Percentiles rank a stretch among this genome's conserved stretches.
Evolutionary conservation across 2,329 filamentous ascomycete species (phyloP).

Genomic region (Paracoccidioides lutzii): DNA sequence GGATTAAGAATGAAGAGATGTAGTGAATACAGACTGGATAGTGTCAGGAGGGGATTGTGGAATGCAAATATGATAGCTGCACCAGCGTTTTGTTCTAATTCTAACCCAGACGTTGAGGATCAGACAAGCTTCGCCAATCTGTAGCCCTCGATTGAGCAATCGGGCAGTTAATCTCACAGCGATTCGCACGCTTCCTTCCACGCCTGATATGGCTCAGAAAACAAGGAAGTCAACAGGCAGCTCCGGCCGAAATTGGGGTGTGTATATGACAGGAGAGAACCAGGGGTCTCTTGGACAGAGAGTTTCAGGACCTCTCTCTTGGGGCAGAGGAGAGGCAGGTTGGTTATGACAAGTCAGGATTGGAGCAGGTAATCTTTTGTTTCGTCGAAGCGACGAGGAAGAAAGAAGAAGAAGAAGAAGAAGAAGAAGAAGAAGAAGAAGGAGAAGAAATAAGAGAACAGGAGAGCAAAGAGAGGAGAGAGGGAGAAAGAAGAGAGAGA

Average conservation of each 20-base stretch:
- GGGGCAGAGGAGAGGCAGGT: not conserved
- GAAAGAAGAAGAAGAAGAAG: not conserved
- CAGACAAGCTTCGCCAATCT: too few relatives aligned
- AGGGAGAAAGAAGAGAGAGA: not conserved
- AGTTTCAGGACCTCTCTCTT: not conserved
- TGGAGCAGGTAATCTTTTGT: not conserved
- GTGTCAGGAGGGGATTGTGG: not conserved
- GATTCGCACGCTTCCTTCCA: not conserved
- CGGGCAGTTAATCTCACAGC: not conserved
- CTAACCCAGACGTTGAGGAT: too few relatives aligned
- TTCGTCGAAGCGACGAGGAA: not conserved
- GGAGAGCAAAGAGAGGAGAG: not conserved
- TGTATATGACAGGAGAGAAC: not conserved
- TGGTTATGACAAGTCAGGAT: too few relatives aligned
- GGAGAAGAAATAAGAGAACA: not conserved
- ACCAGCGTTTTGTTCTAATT: too few relatives aligned
- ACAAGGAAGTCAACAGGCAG: not conserved
- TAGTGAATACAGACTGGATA: not conserved
- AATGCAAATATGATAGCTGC: not conserved
- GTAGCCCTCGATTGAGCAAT: not conserved
- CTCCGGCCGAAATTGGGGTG: not conserved
- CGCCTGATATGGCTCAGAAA: not conserved
- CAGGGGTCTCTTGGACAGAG: not conserved
- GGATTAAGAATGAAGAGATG: not conserved
- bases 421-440: conserved; percentile 4